Conservation (phyloP, 2,329 filamentous ascomycete species). For the Hypoxylon sp. region DNA sequence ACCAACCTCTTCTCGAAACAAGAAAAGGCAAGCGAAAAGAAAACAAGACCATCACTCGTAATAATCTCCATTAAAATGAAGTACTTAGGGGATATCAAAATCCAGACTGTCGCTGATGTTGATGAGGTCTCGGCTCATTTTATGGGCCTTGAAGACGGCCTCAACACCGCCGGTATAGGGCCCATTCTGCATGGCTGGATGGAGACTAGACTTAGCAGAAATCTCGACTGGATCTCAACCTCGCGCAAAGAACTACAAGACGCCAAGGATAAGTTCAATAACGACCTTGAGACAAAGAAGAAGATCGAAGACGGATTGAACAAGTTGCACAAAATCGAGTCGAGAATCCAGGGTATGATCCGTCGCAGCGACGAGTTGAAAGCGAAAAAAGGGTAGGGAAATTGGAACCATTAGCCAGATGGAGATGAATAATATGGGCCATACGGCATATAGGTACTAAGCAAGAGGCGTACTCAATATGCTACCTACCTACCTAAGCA, state of each 20-base stretch:
- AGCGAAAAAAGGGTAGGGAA: neutral
- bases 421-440: neutral
- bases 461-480: no score
- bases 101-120: neutral
- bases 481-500: no score
- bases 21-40: neutral
- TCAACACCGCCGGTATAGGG: neutral
- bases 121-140: neutral
- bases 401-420: neutral
- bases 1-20: neutral
- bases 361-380: neutral
- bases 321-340: neutral
- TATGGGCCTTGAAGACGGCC: neutral
- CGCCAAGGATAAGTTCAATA: neutral
- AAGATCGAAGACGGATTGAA: neutral
- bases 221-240: neutral
- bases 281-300: neutral
- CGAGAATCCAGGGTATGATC: neutral
- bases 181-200: neutral
- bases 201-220: neutral
- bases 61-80: neutral
- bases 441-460: neutral
- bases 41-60: neutral
- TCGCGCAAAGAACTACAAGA: neutral
- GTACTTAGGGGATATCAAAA: neutral